Evolutionary conservation across 2,329 filamentous ascomycete species (phyloP).

Genomic region (Cadophora malorum): DNA sequence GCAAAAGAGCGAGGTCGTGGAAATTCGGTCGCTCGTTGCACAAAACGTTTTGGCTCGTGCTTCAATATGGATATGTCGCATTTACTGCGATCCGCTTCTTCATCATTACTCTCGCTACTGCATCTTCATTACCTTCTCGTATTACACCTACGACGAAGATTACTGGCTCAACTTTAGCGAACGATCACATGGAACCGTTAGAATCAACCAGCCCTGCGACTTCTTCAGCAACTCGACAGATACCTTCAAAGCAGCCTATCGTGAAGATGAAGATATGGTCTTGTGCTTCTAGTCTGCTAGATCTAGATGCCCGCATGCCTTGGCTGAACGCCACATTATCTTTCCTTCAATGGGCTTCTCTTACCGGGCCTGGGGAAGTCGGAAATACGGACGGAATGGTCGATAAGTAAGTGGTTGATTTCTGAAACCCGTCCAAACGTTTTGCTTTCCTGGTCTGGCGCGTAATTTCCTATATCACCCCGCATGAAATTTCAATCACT

Average conservation of each 20-base stretch:
- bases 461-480: conserved; percentile 43
- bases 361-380: conserved; percentile 76
- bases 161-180: conserved; percentile 38
- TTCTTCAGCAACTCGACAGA: conserved; percentile 26
- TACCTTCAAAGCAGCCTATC: conserved; percentile 51
- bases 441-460: conserved; percentile 33
- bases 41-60: conserved; percentile 55
- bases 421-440: conserved; percentile 32
- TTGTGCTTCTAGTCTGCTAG: conserved; percentile 73
- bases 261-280: conserved; percentile 80
- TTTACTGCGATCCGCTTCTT: conserved; percentile 70
- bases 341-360: conserved; percentile 75
- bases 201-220: conserved; percentile 29
- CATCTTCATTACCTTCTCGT: conserved; percentile 69
- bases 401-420: conserved; percentile 73
- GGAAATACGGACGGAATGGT: conserved; percentile 78
- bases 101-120: conserved; percentile 67
- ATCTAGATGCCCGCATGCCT: conserved; percentile 83
- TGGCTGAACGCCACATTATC: conserved; percentile 82
- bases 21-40: conserved; percentile 38
- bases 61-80: conserved; percentile 56
- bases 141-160: conserved; percentile 42
- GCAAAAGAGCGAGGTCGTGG: conserved; percentile 31
- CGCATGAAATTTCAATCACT: conserved; percentile 67
- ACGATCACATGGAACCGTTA: conserved; percentile 36